A percentile compares a stretch with the other conserved stretches of the same genome.
These are phyloP conservation scores for Theobroma grandiflorum DNA, from an alignment of 441 rosid genomes.

Conservation along the genomic window DNA sequence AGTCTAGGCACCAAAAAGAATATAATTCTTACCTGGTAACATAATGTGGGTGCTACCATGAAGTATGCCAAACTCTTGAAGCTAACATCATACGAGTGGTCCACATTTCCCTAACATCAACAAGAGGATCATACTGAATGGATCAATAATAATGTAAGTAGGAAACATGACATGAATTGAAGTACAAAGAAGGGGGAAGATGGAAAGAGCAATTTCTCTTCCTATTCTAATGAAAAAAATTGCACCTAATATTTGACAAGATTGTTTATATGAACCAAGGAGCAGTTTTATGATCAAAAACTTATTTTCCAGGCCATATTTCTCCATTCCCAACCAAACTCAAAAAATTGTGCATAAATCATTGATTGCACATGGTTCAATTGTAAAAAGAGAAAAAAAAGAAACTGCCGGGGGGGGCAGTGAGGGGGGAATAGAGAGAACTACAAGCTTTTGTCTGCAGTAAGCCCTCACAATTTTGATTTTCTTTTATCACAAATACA, in stretches of 20 bases:
- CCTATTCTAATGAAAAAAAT: background rate
- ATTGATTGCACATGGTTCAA: slow-evolving; percentile 7
- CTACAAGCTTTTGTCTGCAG: background rate
- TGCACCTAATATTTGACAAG: background rate
- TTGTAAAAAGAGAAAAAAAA: background rate
- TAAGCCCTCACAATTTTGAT: background rate
- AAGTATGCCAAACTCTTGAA: slow-evolving; percentile 91
- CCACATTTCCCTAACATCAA: slow-evolving; percentile 59
- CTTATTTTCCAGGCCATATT: slow-evolving; percentile 9
- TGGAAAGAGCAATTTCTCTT: background rate
- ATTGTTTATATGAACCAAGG: background rate
- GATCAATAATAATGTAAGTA: slow-evolving; percentile 10
- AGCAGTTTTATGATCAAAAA: background rate
- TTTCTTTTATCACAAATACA: background rate
- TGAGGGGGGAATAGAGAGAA: background rate
- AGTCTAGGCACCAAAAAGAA: slow-evolving; percentile 12
- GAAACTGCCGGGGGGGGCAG: background rate
- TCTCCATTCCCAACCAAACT: background rate
- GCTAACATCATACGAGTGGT: slow-evolving; percentile 53
- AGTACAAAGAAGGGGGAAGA: background rate
- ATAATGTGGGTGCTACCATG: slow-evolving; percentile 97
- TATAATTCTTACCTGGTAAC: slow-evolving; percentile 82
- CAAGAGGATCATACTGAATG: slow-evolving; percentile 31
- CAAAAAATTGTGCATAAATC: background rate
- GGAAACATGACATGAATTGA: slow-evolving; percentile 1